Conservation (phyloP, 1,284 basidiomycete species). For the Fomitiporia mediterranea region DNA sequence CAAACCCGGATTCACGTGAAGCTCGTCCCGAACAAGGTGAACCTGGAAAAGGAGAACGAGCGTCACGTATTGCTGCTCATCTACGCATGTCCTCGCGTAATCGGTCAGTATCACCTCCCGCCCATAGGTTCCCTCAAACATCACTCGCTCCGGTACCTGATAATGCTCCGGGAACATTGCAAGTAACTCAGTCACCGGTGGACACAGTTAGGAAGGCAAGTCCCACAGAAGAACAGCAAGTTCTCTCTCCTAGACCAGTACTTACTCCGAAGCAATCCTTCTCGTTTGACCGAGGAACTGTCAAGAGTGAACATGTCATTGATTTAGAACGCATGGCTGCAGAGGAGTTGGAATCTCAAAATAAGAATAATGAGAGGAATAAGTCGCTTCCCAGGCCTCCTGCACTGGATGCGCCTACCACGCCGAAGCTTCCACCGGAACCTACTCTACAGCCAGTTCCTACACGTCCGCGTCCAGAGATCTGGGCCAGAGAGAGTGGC, state of each 20-base stretch:
- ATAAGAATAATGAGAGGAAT: conserved; percentile 35
- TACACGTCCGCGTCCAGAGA: conserved; percentile 4
- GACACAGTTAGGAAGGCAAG: conserved; percentile 17
- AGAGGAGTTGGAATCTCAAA: conserved; percentile 33
- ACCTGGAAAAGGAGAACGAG: conserved; percentile 57
- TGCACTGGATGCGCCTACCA: conserved; percentile 9
- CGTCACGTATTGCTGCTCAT: conserved; percentile 54
- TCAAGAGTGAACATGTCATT: conserved; percentile 56
- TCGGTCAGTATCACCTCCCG: conserved; percentile 55
- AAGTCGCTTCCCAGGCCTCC: conserved; percentile 44
- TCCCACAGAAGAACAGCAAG: conserved; percentile 28
- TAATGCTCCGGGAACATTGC: conserved; percentile 1
- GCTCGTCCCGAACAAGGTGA: conserved; percentile 34
- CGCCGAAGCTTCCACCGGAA: conserved; percentile 14
- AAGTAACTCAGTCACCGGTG: conserved; percentile 12
- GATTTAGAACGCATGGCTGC: conserved; percentile 65
- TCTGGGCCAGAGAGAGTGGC: conserved; percentile 15
- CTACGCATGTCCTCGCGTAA: conserved; percentile 51
- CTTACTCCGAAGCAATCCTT: conserved; percentile 54
- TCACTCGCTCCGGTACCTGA: conserved; percentile 5
- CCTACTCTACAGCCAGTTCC: conserved; percentile 13
- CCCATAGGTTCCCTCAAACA: conserved; percentile 32
- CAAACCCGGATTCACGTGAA: conserved; percentile 21
- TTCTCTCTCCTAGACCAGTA: conserved; percentile 57
- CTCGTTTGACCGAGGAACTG: conserved; percentile 33